These are phyloP conservation scores for Malus asiatica DNA, from an alignment of 306 rosid species.

Conservation along the genomic window DNA sequence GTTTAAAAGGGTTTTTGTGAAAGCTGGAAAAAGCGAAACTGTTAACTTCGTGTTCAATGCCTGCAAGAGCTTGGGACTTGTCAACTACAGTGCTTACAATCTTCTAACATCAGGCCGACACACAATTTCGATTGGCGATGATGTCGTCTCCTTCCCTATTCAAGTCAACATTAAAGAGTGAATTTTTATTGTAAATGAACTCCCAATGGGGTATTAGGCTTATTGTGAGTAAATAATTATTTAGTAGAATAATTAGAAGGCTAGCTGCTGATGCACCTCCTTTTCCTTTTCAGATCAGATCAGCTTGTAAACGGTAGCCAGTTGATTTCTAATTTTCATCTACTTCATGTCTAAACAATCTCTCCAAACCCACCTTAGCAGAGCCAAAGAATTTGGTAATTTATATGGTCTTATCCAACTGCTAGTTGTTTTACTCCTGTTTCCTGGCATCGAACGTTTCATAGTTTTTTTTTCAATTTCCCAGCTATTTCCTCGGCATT, in stretches of 20 bases:
- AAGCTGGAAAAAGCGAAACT: neutral
- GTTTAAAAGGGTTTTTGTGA: constrained; percentile 20
- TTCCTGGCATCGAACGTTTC: no score
- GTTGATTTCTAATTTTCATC: neutral
- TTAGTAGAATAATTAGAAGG: neutral
- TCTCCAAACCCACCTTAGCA: no score
- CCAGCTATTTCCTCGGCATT: no score
- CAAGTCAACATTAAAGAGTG: neutral
- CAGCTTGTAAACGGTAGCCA: neutral
- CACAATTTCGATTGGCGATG: constrained; percentile 14
- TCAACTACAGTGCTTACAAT: constrained; percentile 12
- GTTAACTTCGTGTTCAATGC: constrained; percentile 13
- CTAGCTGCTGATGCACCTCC: neutral
- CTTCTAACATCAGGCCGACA: constrained; percentile 22
- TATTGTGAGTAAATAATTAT: neutral
- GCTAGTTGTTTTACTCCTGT: no score
- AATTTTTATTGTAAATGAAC: neutral
- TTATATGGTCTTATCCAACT: no score
- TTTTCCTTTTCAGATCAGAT: neutral
- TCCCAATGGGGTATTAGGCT: neutral
- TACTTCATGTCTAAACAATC: neutral
- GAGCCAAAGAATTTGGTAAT: no score
- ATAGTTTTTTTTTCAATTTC: no score
- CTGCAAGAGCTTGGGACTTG: constrained; percentile 20
- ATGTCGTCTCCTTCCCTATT: neutral